Evolutionary conservation across 1,139 yeast species (phyloP).

Genomic region (Suhomyces maxii): DNA sequence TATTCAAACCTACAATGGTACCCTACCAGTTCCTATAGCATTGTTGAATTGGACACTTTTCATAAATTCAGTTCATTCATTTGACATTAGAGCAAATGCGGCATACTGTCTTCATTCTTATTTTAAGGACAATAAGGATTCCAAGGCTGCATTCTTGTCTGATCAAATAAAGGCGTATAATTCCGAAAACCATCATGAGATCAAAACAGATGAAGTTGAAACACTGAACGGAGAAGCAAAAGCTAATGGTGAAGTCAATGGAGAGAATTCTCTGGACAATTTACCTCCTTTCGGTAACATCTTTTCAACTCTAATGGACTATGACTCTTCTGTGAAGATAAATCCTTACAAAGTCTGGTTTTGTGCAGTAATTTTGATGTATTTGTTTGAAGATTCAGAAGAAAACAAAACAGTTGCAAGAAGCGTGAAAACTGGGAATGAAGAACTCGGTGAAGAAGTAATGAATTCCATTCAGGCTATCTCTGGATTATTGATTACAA

Average conservation of each 20-base stretch:
- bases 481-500: constrained; percentile 70
- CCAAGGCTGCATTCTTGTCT: constrained; percentile 59
- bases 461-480: constrained; percentile 77
- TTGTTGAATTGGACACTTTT: constrained; percentile 78
- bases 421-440: constrained; percentile 64
- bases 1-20: constrained; percentile 31
- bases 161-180: constrained; percentile 60
- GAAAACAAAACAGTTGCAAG: constrained; percentile 54
- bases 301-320: constrained; percentile 69
- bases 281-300: constrained; percentile 49
- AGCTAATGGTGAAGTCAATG: constrained; percentile 1
- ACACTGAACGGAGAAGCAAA: not conserved
- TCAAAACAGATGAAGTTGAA: constrained; percentile 8
- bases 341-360: constrained; percentile 92
- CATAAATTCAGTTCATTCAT: constrained; percentile 79
- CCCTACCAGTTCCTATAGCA: constrained; percentile 70
- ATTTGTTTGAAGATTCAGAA: constrained; percentile 58
- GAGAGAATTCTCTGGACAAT: not conserved
- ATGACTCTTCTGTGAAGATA: constrained; percentile 69
- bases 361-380: constrained; percentile 65
- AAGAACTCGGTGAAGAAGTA: constrained; percentile 69
- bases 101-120: constrained; percentile 66
- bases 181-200: constrained; percentile 23
- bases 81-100: constrained; percentile 78
- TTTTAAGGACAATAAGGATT: constrained; percentile 62